These are phyloP conservation scores for Cyathus striatus DNA, from an alignment of 768 basidiomycete genomes.

Conservation along the genomic window DNA sequence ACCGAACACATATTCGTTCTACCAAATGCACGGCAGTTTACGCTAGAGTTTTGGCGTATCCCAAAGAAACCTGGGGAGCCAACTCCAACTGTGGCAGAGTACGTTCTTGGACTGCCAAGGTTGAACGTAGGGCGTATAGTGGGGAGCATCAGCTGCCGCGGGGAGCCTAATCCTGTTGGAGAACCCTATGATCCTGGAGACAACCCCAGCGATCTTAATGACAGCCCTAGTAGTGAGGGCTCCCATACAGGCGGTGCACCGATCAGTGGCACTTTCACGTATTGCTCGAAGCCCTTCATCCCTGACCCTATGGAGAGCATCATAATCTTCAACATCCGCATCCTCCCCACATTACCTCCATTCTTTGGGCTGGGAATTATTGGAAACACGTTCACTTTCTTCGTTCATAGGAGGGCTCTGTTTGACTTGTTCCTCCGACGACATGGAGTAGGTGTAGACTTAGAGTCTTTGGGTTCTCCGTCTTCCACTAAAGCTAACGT, in stretches of 20 bases:
- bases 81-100: slow-evolving; percentile 12
- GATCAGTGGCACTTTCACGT: slow-evolving; percentile 3
- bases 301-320: slow-evolving; percentile 20
- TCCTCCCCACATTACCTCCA: slow-evolving; percentile 6
- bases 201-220: too few relatives aligned
- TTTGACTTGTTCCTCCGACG: slow-evolving; percentile 10
- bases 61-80: slow-evolving; percentile 10
- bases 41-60: slow-evolving; percentile 33
- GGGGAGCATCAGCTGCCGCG: slow-evolving; percentile 25
- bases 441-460: background rate
- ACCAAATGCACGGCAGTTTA: slow-evolving; percentile 20
- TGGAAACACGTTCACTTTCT: slow-evolving; percentile 20
- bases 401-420: slow-evolving; percentile 28
- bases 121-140: slow-evolving; percentile 17
- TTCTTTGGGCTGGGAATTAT: background rate
- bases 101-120: slow-evolving; percentile 21
- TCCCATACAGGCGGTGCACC: too few relatives aligned
- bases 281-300: slow-evolving; percentile 16
- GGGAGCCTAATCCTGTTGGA: slow-evolving; percentile 35
- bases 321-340: slow-evolving; percentile 25
- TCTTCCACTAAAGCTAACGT: background rate
- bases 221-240: too few relatives aligned
- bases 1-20: slow-evolving; percentile 24
- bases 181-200: too few relatives aligned
- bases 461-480: too few relatives aligned